Percentiles rank a stretch among this genome's conserved stretches.
Conservation (phyloP, 768 basidiomycete genomes). For the Pleurotus giganteus region DNA sequence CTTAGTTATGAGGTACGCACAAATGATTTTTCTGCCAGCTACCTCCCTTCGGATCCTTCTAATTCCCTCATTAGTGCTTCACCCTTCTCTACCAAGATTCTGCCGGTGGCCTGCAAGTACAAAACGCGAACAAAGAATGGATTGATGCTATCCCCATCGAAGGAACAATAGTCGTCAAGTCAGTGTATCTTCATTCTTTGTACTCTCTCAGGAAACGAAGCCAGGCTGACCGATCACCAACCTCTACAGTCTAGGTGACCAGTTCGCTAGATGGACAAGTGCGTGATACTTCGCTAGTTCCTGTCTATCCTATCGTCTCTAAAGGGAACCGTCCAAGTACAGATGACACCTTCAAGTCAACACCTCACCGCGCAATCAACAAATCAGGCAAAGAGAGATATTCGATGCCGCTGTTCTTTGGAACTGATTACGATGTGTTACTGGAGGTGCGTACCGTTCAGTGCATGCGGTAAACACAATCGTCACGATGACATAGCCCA, state of each 20-base stretch:
- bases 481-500: conserved; percentile 33
- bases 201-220: background rate
- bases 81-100: conserved; percentile 86
- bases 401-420: conserved; percentile 89
- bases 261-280: conserved; percentile 91
- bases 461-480: background rate
- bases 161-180: conserved; percentile 90
- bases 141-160: conserved; percentile 76
- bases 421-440: conserved; percentile 80
- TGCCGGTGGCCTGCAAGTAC: conserved; percentile 76
- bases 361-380: conserved; percentile 84
- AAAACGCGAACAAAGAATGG: conserved; percentile 78
- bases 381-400: conserved; percentile 68
- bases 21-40: background rate
- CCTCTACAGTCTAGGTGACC: conserved; percentile 67
- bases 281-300: conserved; percentile 17
- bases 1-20: conserved; percentile 40
- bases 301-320: background rate
- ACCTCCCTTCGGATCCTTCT: background rate
- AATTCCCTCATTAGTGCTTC: conserved; percentile 57
- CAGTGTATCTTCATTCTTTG: conserved; percentile 22
- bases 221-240: background rate
- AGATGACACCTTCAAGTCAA: conserved; percentile 92
- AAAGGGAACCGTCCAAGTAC: background rate
- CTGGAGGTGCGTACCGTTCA: conserved; percentile 53